These are phyloP conservation scores for Austropuccinia psidii DNA, from an alignment of 1,284 basidiomycete genomes.

Conservation along the genomic window DNA sequence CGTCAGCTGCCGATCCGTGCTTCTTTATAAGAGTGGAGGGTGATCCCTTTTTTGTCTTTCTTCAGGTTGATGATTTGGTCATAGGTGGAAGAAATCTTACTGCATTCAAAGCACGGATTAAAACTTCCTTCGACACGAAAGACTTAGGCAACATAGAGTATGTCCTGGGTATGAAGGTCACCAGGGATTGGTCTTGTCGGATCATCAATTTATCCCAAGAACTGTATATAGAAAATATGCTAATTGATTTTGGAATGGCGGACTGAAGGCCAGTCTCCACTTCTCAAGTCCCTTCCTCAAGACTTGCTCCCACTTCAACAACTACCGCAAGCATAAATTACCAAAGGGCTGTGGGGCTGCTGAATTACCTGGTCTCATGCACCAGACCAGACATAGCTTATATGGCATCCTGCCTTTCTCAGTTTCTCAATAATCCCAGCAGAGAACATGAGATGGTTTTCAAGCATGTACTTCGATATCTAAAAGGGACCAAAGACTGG, in stretches of 20 bases:
- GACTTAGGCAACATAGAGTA: background rate
- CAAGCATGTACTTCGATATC: background rate
- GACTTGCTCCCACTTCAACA: background rate
- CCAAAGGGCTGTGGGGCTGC: background rate
- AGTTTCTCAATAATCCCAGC: background rate
- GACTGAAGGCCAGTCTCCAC: background rate
- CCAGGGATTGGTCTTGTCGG: background rate
- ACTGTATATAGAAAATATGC: background rate
- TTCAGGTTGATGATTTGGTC: slow-evolving; percentile 10
- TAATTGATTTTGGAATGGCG: background rate
- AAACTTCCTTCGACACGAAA: background rate
- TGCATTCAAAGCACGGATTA: background rate
- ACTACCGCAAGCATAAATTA: background rate
- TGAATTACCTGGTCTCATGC: slow-evolving; percentile 10
- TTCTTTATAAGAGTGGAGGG: background rate
- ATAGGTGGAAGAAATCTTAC: background rate
- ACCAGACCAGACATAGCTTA: slow-evolving; percentile 2
- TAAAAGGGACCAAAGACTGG: background rate
- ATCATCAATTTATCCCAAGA: background rate
- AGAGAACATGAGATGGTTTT: background rate
- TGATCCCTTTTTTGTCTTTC: background rate
- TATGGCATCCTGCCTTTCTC: background rate
- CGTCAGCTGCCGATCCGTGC: background rate
- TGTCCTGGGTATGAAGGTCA: background rate
- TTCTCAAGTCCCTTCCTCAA: background rate